phyloP scores from a whole-genome alignment of 495 filamentous ascomycete species.

The Clohesyomyces aquaticus region DNA sequence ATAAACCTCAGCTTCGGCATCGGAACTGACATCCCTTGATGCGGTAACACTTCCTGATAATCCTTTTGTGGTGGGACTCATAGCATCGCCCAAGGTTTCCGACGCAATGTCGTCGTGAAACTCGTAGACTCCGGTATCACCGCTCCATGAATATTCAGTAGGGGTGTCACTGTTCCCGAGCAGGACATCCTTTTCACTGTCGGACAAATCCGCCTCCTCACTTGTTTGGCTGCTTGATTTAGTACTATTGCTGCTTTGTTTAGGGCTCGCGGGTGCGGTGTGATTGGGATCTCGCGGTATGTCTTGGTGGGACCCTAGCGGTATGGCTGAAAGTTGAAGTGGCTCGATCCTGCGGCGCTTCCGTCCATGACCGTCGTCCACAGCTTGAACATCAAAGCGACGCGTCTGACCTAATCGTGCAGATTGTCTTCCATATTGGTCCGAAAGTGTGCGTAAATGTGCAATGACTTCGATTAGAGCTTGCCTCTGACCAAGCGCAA shows the following conservation, averaged over 20 bases:
- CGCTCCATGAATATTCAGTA: not conserved
- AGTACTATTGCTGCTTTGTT: too few relatives aligned
- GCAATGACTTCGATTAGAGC: slow-evolving; percentile 13
- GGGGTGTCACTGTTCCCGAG: not conserved
- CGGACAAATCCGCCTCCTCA: too few relatives aligned
- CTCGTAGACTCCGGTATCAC: not conserved
- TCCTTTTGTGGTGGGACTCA: too few relatives aligned
- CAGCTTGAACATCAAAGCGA: too few relatives aligned
- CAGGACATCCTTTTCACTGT: not conserved
- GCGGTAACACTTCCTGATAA: too few relatives aligned
- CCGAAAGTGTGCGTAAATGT: slow-evolving; percentile 4
- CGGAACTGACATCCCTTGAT: not conserved
- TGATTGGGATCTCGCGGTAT: too few relatives aligned
- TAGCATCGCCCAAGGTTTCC: too few relatives aligned
- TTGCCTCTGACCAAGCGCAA: slow-evolving; percentile 1
- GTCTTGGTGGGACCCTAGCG: too few relatives aligned
- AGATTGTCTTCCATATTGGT: not conserved
- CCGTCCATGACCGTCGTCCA: not conserved
- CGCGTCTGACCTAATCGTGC: not conserved
- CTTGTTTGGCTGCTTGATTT: too few relatives aligned
- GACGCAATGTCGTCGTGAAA: not conserved
- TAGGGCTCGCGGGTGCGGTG: too few relatives aligned
- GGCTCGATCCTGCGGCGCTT: not conserved
- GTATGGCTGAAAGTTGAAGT: too few relatives aligned
- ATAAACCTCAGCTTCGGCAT: not conserved